Percentiles rank a stretch among this genome's conserved stretches.
Evolutionary conservation across 2,329 filamentous ascomycete genomes (phyloP).

Genomic region (Ascochyta koolunga): DNA sequence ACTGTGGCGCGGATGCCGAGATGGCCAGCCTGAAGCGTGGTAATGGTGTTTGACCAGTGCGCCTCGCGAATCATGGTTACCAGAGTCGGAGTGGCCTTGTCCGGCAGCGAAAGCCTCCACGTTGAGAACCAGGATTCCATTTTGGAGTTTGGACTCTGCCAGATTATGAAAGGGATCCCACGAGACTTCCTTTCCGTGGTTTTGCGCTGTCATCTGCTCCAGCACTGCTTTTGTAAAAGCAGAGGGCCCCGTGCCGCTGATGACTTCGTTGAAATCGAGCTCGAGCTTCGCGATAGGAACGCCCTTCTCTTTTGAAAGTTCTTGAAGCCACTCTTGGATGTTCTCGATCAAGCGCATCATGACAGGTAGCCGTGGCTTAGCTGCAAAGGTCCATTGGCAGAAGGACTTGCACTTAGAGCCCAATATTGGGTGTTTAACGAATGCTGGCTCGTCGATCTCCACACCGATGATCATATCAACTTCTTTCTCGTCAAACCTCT

Average conservation of each 20-base stretch:
- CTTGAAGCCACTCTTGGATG: constrained; percentile 70
- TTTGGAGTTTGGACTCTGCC: constrained; percentile 68
- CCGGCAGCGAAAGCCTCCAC: constrained; percentile 76
- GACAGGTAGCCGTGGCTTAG: constrained; percentile 69
- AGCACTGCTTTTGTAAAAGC: constrained; percentile 72
- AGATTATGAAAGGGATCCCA: constrained; percentile 72
- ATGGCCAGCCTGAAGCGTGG: constrained; percentile 75
- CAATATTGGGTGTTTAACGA: constrained; percentile 67
- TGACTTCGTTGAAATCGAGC: constrained; percentile 74
- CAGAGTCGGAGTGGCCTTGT: constrained; percentile 74
- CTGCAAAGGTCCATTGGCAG: constrained; percentile 78
- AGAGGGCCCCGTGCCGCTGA: constrained; percentile 73
- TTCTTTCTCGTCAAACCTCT: constrained; percentile 67
- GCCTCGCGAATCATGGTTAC: constrained; percentile 69
- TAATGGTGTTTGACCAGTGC: constrained; percentile 77
- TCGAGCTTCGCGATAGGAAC: constrained; percentile 65
- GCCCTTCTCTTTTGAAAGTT: constrained; percentile 64
- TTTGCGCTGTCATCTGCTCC: constrained; percentile 63
- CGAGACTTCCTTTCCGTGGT: constrained; percentile 55
- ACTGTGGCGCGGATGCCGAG: constrained; percentile 67
- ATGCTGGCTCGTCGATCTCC: constrained; percentile 73
- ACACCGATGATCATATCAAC: constrained; percentile 73
- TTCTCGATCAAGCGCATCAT: constrained; percentile 72
- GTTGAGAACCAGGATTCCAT: constrained; percentile 69
- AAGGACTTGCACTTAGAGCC: constrained; percentile 73